Base-by-base conservation (phyloP, 345 rosid genomes). In the Eucalyptus albens region DNA sequence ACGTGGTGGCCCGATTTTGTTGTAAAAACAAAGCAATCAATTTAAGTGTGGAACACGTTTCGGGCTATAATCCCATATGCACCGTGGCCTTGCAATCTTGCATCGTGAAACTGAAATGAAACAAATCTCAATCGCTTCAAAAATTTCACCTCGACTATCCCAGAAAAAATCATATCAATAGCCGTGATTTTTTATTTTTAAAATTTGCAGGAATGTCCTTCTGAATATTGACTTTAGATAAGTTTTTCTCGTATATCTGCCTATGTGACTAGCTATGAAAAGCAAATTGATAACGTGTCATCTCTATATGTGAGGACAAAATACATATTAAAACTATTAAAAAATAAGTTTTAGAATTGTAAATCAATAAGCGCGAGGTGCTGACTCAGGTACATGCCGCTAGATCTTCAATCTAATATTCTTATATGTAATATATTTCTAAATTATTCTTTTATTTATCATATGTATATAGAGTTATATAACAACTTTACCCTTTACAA, bases 61-160 rank as follows among this genome's bases (percentile, higher is more conserved):
- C 26, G 19, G 9, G 44, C 81, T 65, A 65, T 65, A 15, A 31
- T n/a, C 37, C 44, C 81, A 33, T 37, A 33, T 31, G 44, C 24
- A 33, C 44, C 44, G 0, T 69, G 44, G 44, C 81, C 44, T 69
- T 33, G 11, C 42, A 33, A 69, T 33, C 81, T 69, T 16, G 11
- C 11, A 33, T 17, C 42, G 24, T 3, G 44, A 69, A 16, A 31
- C 2, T 67, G 80, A 31, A 31, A 67, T 3, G 7, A 15, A 67
- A 69, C 77, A 27, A 13, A 65, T 65, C 10, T 65, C 77, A 65
- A n/a, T 33, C 21, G 5, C 31, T n/a, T n/a, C 8, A n/a, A 27
- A 26, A 6, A 0, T 29, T 60, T 60, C 8, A 29, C 7, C 31
- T 24, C 6, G 0, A 56, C 13, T 2, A 0, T 56, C 13, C 6